Conservation (phyloP, 495 filamentous ascomycete species). For the Penicillium fimorum region DNA sequence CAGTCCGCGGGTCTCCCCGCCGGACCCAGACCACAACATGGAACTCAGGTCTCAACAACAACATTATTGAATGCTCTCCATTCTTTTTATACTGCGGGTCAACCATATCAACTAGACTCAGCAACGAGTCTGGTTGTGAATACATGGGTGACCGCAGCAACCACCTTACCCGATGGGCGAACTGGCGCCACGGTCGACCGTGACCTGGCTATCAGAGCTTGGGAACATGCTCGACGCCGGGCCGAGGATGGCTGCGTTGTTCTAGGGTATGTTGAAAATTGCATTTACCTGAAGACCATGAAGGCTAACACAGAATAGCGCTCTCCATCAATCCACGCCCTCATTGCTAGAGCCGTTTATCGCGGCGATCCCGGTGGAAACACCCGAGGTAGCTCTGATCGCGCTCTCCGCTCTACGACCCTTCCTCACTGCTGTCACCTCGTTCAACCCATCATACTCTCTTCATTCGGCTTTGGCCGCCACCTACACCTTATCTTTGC, state of each 20-base stretch:
- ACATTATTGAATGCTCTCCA: constrained; percentile 90
- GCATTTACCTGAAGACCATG: background rate
- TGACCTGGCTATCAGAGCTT: constrained; percentile 76
- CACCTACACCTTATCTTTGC: constrained; percentile 75
- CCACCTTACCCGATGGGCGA: constrained; percentile 61
- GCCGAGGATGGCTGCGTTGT: constrained; percentile 96
- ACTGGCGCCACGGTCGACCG: constrained; percentile 76
- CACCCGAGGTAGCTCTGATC: constrained; percentile 70
- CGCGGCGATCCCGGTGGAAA: constrained; percentile 70
- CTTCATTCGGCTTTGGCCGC: constrained; percentile 79
- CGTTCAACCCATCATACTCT: constrained; percentile 81
- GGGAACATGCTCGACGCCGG: constrained; percentile 94
- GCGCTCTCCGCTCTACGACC: constrained; percentile 77
- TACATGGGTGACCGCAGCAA: constrained; percentile 82
- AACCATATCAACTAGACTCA: constrained; percentile 83
- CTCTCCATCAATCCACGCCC: constrained; percentile 83
- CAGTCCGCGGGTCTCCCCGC: constrained; percentile 58
- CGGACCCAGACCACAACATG: constrained; percentile 61
- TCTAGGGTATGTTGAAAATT: constrained; percentile 60
- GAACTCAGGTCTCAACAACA: constrained; percentile 83
- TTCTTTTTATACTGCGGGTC: constrained; percentile 76
- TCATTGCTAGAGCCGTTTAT: constrained; percentile 82
- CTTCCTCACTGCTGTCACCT: constrained; percentile 82
- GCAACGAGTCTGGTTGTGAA: constrained; percentile 92
- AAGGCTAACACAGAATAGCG: constrained; percentile 46